A percentile compares a stretch with the other conserved stretches of the same genome.
Conservation (phyloP, 805 yeast genomes). For the Nakazawaea pomicola region DNA sequence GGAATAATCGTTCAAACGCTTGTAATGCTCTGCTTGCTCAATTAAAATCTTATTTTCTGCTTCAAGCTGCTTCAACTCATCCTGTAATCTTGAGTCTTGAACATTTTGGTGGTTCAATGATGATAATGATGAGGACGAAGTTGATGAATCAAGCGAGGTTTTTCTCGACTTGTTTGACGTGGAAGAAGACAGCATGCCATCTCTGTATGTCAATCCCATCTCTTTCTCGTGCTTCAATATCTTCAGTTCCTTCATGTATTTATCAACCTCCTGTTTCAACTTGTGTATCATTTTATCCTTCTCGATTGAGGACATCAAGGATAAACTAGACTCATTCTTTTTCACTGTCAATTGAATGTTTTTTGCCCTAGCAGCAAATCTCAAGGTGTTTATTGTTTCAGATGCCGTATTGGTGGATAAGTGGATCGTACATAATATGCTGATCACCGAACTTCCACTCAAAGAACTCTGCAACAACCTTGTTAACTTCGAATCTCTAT, state of each 20-base stretch:
- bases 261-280: slow-evolving; percentile 55
- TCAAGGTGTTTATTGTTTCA: slow-evolving; percentile 79
- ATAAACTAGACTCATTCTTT: slow-evolving; percentile 34
- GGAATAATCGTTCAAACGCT: slow-evolving; percentile 50
- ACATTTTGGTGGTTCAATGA: background rate
- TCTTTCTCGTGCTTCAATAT: slow-evolving; percentile 23
- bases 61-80: slow-evolving; percentile 35
- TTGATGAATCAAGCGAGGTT: slow-evolving; percentile 1
- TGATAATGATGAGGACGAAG: background rate
- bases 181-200: slow-evolving; percentile 7
- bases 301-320: slow-evolving; percentile 28
- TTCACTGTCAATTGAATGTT: slow-evolving; percentile 70
- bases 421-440: slow-evolving; percentile 84
- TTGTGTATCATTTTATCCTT: slow-evolving; percentile 50
- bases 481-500: slow-evolving; percentile 89
- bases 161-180: slow-evolving; percentile 1
- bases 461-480: slow-evolving; percentile 87
- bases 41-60: slow-evolving; percentile 63
- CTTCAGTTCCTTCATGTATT: slow-evolving; percentile 50
- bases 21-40: slow-evolving; percentile 66
- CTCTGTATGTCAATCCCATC: background rate
- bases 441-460: slow-evolving; percentile 79
- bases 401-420: slow-evolving; percentile 53
- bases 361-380: slow-evolving; percentile 93
- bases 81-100: slow-evolving; percentile 16